Conservation (phyloP, 2,329 filamentous ascomycete species). For the Ceratocystis ficicola region DNA sequence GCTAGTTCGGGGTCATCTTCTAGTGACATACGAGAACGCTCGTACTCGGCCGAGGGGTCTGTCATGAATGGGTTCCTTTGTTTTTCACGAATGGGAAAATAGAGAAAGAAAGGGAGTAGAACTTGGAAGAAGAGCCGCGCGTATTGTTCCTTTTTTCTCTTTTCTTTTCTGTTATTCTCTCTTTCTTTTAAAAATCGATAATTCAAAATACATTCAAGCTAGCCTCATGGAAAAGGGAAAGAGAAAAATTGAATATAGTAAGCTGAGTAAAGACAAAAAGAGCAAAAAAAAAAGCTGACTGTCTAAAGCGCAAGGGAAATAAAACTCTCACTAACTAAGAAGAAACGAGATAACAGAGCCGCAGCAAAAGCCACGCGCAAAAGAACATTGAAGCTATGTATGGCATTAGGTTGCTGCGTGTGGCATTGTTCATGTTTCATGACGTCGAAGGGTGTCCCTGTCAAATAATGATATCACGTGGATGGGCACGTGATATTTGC, state of each 20-base stretch:
- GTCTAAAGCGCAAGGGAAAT: neutral
- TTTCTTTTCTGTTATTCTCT: too few relatives aligned
- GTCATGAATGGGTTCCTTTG: neutral
- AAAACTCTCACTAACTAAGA: neutral
- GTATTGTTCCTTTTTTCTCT: neutral
- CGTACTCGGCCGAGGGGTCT: neutral
- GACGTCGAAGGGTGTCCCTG: neutral
- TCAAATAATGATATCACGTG: neutral
- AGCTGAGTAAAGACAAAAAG: neutral
- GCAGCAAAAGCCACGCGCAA: neutral
- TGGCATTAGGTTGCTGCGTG: too few relatives aligned
- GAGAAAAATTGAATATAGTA: too few relatives aligned
- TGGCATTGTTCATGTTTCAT: neutral
- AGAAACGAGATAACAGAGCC: neutral
- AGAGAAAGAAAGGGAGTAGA: neutral
- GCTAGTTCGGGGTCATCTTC: conserved; percentile 11
- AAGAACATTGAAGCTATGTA: neutral
- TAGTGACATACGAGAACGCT: neutral
- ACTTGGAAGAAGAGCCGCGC: too few relatives aligned
- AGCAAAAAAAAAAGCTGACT: neutral
- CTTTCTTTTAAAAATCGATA: too few relatives aligned
- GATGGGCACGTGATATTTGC: neutral
- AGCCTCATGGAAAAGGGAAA: too few relatives aligned
- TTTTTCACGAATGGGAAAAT: neutral
- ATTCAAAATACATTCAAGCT: too few relatives aligned